Base-by-base conservation (phyloP, 768 basidiomycete species). In the Phanerodontia chrysosporium region DNA sequence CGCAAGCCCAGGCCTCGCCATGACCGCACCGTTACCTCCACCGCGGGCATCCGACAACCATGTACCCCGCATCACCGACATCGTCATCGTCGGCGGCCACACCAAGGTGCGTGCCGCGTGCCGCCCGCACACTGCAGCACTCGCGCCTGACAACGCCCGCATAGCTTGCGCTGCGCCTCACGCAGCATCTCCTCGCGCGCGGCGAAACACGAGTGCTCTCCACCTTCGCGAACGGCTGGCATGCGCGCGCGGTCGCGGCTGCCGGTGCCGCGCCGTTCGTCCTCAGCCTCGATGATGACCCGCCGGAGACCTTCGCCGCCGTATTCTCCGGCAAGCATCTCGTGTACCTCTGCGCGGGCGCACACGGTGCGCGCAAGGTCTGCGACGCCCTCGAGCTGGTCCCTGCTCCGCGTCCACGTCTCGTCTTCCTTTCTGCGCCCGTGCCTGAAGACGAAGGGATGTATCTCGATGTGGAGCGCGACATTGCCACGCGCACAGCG, bases 351-450 rank as follows among this genome's bases (percentile, higher is more conserved):
- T 63, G 73, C 18, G 78, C 78, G 1, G 78, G 79, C 12, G 81
- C 86, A 0, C 85, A 84, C 0, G 86, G 85, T 7, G 85, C 85
- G 0, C 62, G 89, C 35, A 89, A 88, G 71, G 79, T 86, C 2
- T 88, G 83, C 65, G 86, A 89, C 66, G 87, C 85, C 0, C 74
- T 89, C 52, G 86, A 87, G 66, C 73, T 84, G 1, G 28, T 18
- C 6, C 64, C 78, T 48, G 75, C 74, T 1, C 55, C 63, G n/a
- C 80, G 78, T 58, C 84, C 84, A 30, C 69, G 83, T 54, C 67
- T 87, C 51, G 75, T 87, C 45, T 68, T 85, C 56, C 80, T 89
- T 30, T 85, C 84, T 24, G 82, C 83, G 1, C 71, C 84, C 66
- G 1, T 78, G 76, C 58, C 65, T 75, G 63, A 62, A 75, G 30